Conservation (phyloP, 2,329 filamentous ascomycete species). For the Penicillium sp. region DNA sequence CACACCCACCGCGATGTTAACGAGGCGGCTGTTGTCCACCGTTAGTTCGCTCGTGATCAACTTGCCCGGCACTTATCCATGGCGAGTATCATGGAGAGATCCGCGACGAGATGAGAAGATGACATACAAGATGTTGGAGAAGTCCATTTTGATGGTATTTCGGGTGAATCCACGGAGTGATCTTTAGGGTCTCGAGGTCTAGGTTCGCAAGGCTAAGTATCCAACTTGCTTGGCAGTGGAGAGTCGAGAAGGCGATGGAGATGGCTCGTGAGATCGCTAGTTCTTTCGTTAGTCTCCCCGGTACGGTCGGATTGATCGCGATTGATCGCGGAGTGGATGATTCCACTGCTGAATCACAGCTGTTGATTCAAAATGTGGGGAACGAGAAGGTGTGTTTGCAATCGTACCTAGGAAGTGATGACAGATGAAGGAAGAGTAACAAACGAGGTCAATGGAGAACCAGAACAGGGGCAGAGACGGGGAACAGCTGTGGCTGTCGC, state of each 20-base stretch:
- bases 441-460: slow-evolving; percentile 4
- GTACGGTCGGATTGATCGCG: neutral
- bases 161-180: slow-evolving; percentile 3
- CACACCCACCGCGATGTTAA: slow-evolving; percentile 84
- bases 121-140: neutral
- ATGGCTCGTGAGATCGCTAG: slow-evolving; percentile 1
- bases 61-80: neutral
- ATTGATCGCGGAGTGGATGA: neutral
- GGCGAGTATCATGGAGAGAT: neutral
- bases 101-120: neutral
- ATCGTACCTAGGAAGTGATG: neutral
- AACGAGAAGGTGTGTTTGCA: neutral
- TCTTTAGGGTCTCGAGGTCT: slow-evolving; percentile 8
- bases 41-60: neutral
- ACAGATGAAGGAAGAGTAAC: neutral
- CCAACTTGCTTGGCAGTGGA: slow-evolving; percentile 1
- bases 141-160: slow-evolving; percentile 65
- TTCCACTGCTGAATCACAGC: neutral
- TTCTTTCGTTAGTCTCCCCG: slow-evolving; percentile 4
- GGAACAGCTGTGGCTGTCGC: slow-evolving; percentile 29
- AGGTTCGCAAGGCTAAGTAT: neutral
- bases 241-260: neutral
- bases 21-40: slow-evolving; percentile 69
- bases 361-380: neutral
- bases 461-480: slow-evolving; percentile 16